These are phyloP conservation scores for Nicotiana tabacum DNA, from an alignment of 257 asterid genomes.

Conservation along the genomic window DNA sequence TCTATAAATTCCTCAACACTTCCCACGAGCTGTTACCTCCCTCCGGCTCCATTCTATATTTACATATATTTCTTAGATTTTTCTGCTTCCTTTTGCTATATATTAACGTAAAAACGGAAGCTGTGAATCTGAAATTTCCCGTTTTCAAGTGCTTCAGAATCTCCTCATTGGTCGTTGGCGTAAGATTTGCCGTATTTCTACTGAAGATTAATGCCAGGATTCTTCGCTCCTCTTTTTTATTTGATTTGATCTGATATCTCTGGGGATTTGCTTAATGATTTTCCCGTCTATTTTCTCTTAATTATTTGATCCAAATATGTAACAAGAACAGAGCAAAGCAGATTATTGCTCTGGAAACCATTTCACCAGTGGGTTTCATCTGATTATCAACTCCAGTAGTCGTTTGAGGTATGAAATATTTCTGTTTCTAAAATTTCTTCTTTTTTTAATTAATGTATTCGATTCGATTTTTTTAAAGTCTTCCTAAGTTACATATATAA, in stretches of 20 bases:
- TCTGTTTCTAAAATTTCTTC: not conserved
- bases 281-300: not conserved
- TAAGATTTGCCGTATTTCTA: not conserved
- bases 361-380: not conserved
- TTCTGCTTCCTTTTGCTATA: not conserved
- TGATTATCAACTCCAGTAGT: not conserved
- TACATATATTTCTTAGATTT: not conserved
- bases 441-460: not conserved
- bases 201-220: not conserved
- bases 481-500: no score
- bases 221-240: not conserved
- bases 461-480: no score
- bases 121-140: conserved; percentile 18
- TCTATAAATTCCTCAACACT: conserved; percentile 43
- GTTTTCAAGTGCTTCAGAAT: not conserved
- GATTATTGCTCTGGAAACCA: not conserved
- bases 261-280: not conserved
- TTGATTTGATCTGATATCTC: not conserved
- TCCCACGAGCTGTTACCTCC: conserved; percentile 30
- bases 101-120: conserved; percentile 23
- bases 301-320: not conserved
- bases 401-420: not conserved
- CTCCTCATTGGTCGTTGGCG: conserved; percentile 25
- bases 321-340: not conserved
- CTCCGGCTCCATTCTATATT: conserved; percentile 28